Evolutionary conservation across 2,329 filamentous ascomycete species (phyloP), one percentile per base, ranked within the genome.

Genomic region (Parastagonospora nodorum): DNA sequence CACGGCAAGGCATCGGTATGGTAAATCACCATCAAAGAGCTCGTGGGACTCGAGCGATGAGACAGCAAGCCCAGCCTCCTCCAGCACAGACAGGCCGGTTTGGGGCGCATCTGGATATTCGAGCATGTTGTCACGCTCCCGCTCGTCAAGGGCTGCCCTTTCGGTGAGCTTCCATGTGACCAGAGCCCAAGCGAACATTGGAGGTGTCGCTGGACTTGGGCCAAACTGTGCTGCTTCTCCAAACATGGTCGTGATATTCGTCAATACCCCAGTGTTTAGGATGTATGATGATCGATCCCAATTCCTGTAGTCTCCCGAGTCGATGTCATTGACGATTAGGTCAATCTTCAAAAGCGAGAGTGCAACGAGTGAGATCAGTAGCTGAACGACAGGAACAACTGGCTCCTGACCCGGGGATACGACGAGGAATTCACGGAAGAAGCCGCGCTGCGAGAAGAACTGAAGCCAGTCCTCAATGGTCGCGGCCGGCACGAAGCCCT

Each of bases 181-280:
- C 41, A 93, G 78, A 4, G 87, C 85, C 92, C 92, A 97, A 2
- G 89, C 84, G 59, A 95, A 89, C 15, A 90, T 82, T 14, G 89
- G 85, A 1, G 90, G 90, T 48, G 84, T 85, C 15, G 89, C 88
- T 31, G 84, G 84, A 32, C 80, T 77, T n/a, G 84, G 78, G 12
- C 81, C 81, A 15, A 68, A 38, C 14, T 75, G 68, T 27, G 79
- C 79, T 7, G 86, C 84, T 48, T 79, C 77, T 19, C 87, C 74
- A 30, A 96, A 80, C n/a, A 88, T 82, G 45, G 83, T 82, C 60
- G 93, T 90, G 11, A 96, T 82, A 46, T 86, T 82, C 42, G 84
- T 82, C n/a, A 96, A 79, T 15, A 88, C 84, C 6, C 85, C 81
- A 2, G 85, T 82, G 42, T 89, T 87, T 14, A 88, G 79, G 40